Base-by-base conservation (phyloP, 768 basidiomycete species). In the Podaxis sp. region DNA sequence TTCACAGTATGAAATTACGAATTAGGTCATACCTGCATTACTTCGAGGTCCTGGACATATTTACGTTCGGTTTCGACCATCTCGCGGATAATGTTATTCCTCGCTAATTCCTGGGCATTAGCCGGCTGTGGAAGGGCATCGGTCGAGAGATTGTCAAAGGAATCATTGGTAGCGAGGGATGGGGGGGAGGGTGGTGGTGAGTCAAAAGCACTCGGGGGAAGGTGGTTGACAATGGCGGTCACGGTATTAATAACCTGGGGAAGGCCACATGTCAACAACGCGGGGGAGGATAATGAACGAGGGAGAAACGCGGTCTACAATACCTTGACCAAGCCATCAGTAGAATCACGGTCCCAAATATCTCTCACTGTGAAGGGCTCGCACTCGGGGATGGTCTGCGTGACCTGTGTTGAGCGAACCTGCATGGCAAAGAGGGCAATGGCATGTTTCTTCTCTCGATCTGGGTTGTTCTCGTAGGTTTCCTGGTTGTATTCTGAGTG, bases 281-380 rank as follows among this genome's bases (percentile, higher is more conserved):
- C 50, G 63, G 64, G 55, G 48, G 17, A 41, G 30, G 56, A 30
- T 10, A 37, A 28, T 30, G 41, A 49, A 65, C 3, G 20, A 33
- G 44, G 40, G 30, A 5, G 75, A 15, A 26, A 28, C 44, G 41
- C 22, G 37, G 46, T 11, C n/a, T 12, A 56, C n/a, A 83, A 65
- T 59, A 96, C 96, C 87, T 97, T 97, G 71, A 98, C 96, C 65
- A 99, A 80, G 4, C 94, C 95, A 68, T 96, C 95, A 4, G 93
- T 97, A 40, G 95, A 94, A 68, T 93, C 90, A 51, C 91, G 85
- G 70, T 91, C 87, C 86, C 90, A 93, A 54, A 99, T 79, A 74
- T 99, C 96, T 36, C 91, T 91, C 15, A 99, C 88, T 0, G 92
- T 94, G 76, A 98, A 98, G 51, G 87, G 84, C 70, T 93, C 89